phyloP scores from a whole-genome alignment of 306 rosid genomes.

The Myrica gale region DNA sequence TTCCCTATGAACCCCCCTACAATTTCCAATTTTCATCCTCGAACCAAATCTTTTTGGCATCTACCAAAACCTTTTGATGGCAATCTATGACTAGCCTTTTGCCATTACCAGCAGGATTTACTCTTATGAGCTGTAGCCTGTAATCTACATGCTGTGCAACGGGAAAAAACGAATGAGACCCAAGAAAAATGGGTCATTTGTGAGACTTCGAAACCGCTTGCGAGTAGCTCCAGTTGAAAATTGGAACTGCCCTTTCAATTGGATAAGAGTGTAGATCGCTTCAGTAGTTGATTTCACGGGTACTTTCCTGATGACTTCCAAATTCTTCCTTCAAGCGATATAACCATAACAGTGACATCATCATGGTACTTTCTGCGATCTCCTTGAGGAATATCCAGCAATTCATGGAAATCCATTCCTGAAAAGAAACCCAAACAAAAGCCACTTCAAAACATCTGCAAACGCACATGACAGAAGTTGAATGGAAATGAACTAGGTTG shows the following conservation, averaged over 20 bases:
- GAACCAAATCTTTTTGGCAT: constrained; percentile 44
- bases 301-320: constrained; percentile 99
- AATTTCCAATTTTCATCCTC: constrained; percentile 37
- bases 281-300: constrained; percentile 47
- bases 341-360: constrained; percentile 95
- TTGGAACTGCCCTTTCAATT: constrained; percentile 29
- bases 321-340: constrained; percentile 99
- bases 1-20: constrained; percentile 48
- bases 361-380: constrained; percentile 96
- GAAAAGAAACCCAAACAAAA: constrained; percentile 15
- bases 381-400: constrained; percentile 97
- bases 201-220: constrained; percentile 42
- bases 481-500: background rate
- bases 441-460: background rate
- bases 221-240: constrained; percentile 32
- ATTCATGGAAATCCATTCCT: constrained; percentile 98
- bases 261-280: constrained; percentile 18
- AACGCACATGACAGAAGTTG: background rate
- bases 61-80: constrained; percentile 33
- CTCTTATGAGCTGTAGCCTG: constrained; percentile 31
- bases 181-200: constrained; percentile 56
- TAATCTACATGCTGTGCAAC: constrained; percentile 33
- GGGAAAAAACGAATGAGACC: constrained; percentile 32
- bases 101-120: constrained; percentile 36
- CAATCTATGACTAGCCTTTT: constrained; percentile 29